Base-by-base conservation (phyloP, 2,329 filamentous ascomycete species). In the Pseudodiploospora longispora region DNA sequence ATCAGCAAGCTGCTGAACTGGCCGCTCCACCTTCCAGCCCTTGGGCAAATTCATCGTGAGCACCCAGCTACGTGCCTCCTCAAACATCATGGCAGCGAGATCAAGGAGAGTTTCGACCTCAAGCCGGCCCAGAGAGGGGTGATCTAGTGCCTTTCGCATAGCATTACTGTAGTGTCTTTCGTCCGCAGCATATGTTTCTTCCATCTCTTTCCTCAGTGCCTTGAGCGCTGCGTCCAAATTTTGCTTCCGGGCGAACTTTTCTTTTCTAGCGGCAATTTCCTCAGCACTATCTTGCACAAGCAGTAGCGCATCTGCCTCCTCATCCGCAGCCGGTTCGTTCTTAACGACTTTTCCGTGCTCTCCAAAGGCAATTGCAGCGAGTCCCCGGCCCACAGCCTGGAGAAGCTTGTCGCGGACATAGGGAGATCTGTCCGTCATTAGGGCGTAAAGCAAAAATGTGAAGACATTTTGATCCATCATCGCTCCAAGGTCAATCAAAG, bases 281-380 rank as follows among this genome's bases (percentile, higher is more conserved):
- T 66, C 57, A 2, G 60, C 64, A 51, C 61, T 67, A 27, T 69
- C 65, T 47, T 70, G 66, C 2, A 71, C 61, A 30, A 71, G 59
- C n/a, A 70, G 51, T 6, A 69, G 54, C 6, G 63, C 59, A 10
- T 64, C 64, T 31, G 55, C 62, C 28, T 65, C 66, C 28, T 65
- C 66, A 28, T 66, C 63, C 27, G 57, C 52, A 5, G 58, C 55
- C 38, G 63, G 60, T 43, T 65, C 64, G 36, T 61, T 61, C 50
- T 68, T 69, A 52, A 54, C 63, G 36, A 64, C 60, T 53, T 75
- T 72, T 30, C 72, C 55, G 47, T 73, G 68, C 51, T 84, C 79
- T 32, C 80, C 81, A 55, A 83, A 76, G 3, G 81, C 82, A 46
- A 85, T 74, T 27, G 73, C 71, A 4, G 79, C 82, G 35, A 85